phyloP scores from a whole-genome alignment of 169 alveolate genomes.

The Babesia bovis region DNA sequence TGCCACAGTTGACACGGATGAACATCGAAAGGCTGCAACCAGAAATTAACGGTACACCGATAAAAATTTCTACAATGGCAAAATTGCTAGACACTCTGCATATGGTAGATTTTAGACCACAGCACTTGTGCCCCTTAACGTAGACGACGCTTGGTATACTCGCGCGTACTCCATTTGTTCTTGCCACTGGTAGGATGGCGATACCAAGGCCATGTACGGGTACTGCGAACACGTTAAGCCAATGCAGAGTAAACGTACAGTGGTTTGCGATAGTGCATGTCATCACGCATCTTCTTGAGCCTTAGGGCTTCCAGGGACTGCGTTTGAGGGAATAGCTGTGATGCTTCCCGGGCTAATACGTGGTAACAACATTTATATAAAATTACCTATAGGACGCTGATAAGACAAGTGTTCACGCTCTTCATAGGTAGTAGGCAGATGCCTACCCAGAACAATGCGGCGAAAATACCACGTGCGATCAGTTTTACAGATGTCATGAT shows the following conservation, averaged over 20 bases:
- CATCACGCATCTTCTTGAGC: slow-evolving; percentile 40
- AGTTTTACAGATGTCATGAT: slow-evolving; percentile 73
- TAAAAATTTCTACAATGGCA: background rate
- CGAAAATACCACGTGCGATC: slow-evolving; percentile 79
- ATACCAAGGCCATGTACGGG: slow-evolving; percentile 79
- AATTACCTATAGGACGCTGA: slow-evolving; percentile 60
- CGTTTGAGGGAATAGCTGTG: slow-evolving; percentile 55
- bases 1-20: slow-evolving; percentile 29
- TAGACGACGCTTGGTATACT: slow-evolving; percentile 68
- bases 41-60: slow-evolving; percentile 1
- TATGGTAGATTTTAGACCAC: slow-evolving; percentile 15
- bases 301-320: slow-evolving; percentile 39
- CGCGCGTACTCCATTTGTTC: slow-evolving; percentile 72
- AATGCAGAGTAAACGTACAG: slow-evolving; percentile 23
- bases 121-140: slow-evolving; percentile 22
- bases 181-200: slow-evolving; percentile 71
- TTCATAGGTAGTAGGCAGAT: slow-evolving; percentile 69
- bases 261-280: slow-evolving; percentile 36
- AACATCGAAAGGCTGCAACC: slow-evolving; percentile 47
- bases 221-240: slow-evolving; percentile 2
- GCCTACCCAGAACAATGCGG: slow-evolving; percentile 63
- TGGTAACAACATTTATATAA: too few relatives aligned
- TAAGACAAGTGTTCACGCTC: slow-evolving; percentile 71
- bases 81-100: slow-evolving; percentile 3
- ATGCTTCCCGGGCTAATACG: slow-evolving; percentile 31